Evolutionary conservation across 345 rosid species (phyloP), one percentile per base, ranked within the genome.

Genomic region (Brassica nigra): DNA sequence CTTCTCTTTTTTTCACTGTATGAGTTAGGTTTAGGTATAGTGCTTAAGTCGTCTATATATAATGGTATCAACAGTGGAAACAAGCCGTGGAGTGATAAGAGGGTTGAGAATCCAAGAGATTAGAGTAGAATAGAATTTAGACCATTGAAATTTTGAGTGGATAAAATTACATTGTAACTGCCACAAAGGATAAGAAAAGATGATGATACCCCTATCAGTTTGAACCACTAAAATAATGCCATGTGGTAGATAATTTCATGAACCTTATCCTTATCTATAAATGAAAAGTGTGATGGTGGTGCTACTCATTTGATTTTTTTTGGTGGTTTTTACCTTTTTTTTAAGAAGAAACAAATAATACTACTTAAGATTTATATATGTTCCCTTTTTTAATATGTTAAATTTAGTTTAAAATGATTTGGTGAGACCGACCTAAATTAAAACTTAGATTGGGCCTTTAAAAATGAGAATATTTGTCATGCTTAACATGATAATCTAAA

Each of bases 81-180:
- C 62, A 44, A 62, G 73, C 42, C 3, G 2, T 68, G 33, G 52
- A 23, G 55, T 10, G 36, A 88, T 86, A 85, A 37, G 4, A 83
- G 3, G 88, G 86, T 62, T 33, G 9, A 30, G 55, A 77, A 74
- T 57, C 68, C 52, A 52, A 57, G 66, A 71, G 62, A 28, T 27
- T 63, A 62, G 33, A 70, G 20, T 77, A 20, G 55, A 14, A 15
- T 47, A n/a, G 8, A 68, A 70, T 78, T 28, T 55, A 52, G 70
- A 34, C 73, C 90, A 86, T 87, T 68, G 73, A 89, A 83, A 83
- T 69, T 6, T 49, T 55, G 67, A 80, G 67, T 80, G 76, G 80
- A 75, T 80, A 75, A 39, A 11, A 20, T 75, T 64, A 37, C 74
- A 67, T 63, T 58, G 79, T 74, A 74, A 74, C 62, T 61, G 72